Base-by-base conservation (phyloP, 2,329 filamentous ascomycete species). In the Chaetomiaceae sp. region DNA sequence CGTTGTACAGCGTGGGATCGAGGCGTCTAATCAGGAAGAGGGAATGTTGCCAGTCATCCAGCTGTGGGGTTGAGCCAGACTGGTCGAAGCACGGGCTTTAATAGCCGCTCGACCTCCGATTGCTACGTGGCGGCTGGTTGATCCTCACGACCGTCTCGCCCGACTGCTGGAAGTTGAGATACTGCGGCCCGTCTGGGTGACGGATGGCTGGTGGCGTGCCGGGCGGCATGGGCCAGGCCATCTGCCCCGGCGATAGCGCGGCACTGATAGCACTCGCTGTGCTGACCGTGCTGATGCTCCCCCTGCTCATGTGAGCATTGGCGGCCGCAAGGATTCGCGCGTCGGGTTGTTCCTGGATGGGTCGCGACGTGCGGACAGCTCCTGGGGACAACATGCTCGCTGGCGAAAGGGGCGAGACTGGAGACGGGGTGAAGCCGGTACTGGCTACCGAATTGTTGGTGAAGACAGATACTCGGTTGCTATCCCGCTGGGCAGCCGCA, bases 211-310 rank as follows among this genome's bases (percentile, higher is more conserved):
- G 41, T 16, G 58, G 48, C 25, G 58, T 51, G 10, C 44, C 44
- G 2, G 55, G 53, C 7, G 58, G 58, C 53, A 60, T 56, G n/a
- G 55, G 58, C 53, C 56, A 60, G 5, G 54, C 45, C 48, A 56
- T 56, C 41, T 58, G 58, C 3, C 54, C 55, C 1, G 55, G 58
- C 5, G 51, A 36, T 16, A 60, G 23, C 25, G 48, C 56, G 10
- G 53, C 55, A 21, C 55, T 58, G 16, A 54, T 38, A 6, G 36
- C 48, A 21, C 53, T 58, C 14, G 30, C 44, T 0, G 49, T 55
- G 40, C 53, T 54, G 25, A 54, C 18, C 20, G 48, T 59, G 46
- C 53, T 55, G 16, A 51, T 16, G 36, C 55, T 59, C 7, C 55
- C 52, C 3, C 21, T 14, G 36, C 32, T 56, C 16, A 54, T 3